These are phyloP conservation scores for Suhomyces xylopsoci DNA, from an alignment of 805 yeast genomes.

Conservation along the genomic window DNA sequence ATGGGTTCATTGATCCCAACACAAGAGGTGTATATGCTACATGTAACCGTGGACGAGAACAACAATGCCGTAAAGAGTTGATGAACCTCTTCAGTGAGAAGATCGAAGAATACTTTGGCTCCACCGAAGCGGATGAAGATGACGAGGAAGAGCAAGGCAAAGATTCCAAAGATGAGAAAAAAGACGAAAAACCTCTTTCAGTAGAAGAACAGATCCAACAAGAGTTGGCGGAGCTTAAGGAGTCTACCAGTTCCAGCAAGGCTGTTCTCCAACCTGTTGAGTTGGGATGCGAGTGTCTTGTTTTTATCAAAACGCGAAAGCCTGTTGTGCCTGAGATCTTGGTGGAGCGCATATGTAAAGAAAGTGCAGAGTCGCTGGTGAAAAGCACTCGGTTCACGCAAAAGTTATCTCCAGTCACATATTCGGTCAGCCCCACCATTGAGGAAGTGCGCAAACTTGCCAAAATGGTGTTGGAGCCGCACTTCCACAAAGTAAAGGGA, in stretches of 20 bases:
- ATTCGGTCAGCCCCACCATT: conserved; percentile 67
- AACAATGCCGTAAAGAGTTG: conserved; percentile 72
- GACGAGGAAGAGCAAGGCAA: conserved; percentile 27
- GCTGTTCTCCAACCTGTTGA: conserved; percentile 54
- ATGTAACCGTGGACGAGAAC: conserved; percentile 78
- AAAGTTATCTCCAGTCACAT: conserved; percentile 74
- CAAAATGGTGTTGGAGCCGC: conserved; percentile 57
- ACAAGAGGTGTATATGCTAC: conserved; percentile 88
- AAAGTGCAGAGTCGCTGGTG: conserved; percentile 45
- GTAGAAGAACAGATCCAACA: conserved; percentile 74
- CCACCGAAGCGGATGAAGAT: conserved; percentile 18
- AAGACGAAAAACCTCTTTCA: conserved; percentile 37
- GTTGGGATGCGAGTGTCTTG: conserved; percentile 76
- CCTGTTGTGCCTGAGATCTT: conserved; percentile 79
- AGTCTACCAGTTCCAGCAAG: conserved; percentile 41
- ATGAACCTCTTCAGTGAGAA: conserved; percentile 49
- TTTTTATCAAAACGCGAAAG: conserved; percentile 74
- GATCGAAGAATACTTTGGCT: conserved; percentile 31
- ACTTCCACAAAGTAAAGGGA: conserved; percentile 51
- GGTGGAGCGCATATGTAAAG: conserved; percentile 61
- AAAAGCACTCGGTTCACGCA: conserved; percentile 74
- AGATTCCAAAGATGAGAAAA: conserved; percentile 12
- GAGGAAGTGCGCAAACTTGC: conserved; percentile 66
- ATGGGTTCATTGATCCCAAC: conserved; percentile 71
- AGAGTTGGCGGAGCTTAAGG: conserved; percentile 65